phyloP scores from a whole-genome alignment of 192 early-diverging fungal genomes.

The Spizellomyces sp. region DNA sequence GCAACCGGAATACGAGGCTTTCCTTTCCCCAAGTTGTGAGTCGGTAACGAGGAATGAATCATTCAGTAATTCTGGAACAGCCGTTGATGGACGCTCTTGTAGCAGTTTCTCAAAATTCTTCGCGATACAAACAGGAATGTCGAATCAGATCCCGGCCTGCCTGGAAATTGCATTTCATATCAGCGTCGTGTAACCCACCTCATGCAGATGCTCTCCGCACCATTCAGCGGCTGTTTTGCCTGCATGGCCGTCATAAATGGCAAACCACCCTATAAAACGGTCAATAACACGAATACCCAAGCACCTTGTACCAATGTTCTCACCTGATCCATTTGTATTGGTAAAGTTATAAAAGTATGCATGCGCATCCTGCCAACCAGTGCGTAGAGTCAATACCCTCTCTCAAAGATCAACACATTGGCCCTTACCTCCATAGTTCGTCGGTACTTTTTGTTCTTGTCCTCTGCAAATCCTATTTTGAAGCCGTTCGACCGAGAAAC shows the following conservation, averaged over 20 bases:
- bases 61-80: slow-evolving; percentile 83
- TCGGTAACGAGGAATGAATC: slow-evolving; percentile 82
- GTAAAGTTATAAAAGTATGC: slow-evolving; percentile 81
- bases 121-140: background rate
- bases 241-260: slow-evolving; percentile 97
- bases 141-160: background rate
- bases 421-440: slow-evolving; percentile 86
- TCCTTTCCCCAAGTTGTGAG: slow-evolving; percentile 72
- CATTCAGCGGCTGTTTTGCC: slow-evolving; percentile 93
- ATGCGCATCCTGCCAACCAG: slow-evolving; percentile 75
- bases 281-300: background rate
- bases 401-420: background rate
- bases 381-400: background rate
- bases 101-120: slow-evolving; percentile 71
- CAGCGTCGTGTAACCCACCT: slow-evolving; percentile 46
- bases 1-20: slow-evolving; percentile 85
- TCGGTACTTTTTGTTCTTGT: slow-evolving; percentile 87
- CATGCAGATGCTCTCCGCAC: slow-evolving; percentile 88
- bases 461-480: slow-evolving; percentile 74
- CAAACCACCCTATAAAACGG: slow-evolving; percentile 72
- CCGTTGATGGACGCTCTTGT: slow-evolving; percentile 48
- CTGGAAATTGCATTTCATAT: background rate
- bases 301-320: background rate
- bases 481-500: slow-evolving; percentile 46
- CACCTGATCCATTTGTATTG: slow-evolving; percentile 72